A percentile compares a stretch with the other conserved stretches of the same genome.
Conservation (phyloP, 495 filamentous ascomycete species). For the Penicillium angulare region DNA sequence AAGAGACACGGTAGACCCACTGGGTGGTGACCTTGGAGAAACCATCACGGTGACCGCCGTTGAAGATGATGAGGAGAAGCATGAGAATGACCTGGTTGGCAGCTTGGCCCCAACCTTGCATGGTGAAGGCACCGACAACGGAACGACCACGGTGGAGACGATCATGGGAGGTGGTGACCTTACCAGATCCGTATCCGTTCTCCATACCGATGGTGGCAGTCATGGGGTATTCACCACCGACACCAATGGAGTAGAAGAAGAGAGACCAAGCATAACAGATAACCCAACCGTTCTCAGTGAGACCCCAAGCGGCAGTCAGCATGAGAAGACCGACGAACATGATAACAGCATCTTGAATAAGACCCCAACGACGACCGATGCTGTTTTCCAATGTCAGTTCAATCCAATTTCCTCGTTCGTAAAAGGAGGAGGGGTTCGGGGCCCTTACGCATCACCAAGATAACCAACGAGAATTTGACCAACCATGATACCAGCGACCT, state of each 20-base stretch:
- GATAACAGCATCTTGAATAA: conserved; percentile 84
- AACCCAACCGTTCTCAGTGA: conserved; percentile 80
- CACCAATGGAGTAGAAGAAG: conserved; percentile 86
- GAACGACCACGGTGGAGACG: conserved; percentile 89
- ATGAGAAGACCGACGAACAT: conserved; percentile 87
- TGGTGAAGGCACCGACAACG: conserved; percentile 86
- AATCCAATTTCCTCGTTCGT: neutral
- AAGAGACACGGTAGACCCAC: conserved; percentile 81
- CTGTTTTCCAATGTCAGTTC: conserved; percentile 26
- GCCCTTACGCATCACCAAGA: conserved; percentile 49
- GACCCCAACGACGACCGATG: conserved; percentile 82
- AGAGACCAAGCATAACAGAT: conserved; percentile 88
- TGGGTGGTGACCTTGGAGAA: conserved; percentile 68
- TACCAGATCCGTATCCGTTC: conserved; percentile 76
- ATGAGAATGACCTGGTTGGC: conserved; percentile 84
- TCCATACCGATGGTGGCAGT: conserved; percentile 92
- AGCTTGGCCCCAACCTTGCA: conserved; percentile 95
- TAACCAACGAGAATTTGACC: conserved; percentile 76
- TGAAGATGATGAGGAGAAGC: conserved; percentile 73
- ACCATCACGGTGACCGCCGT: conserved; percentile 64
- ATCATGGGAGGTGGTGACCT: conserved; percentile 79
- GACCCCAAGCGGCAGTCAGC: conserved; percentile 81
- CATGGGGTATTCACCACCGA: conserved; percentile 92
- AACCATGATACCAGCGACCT: conserved; percentile 82
- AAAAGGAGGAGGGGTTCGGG: neutral